phyloP scores from a whole-genome alignment of 176 grass and related monocot species.

The Avena atlantica region DNA sequence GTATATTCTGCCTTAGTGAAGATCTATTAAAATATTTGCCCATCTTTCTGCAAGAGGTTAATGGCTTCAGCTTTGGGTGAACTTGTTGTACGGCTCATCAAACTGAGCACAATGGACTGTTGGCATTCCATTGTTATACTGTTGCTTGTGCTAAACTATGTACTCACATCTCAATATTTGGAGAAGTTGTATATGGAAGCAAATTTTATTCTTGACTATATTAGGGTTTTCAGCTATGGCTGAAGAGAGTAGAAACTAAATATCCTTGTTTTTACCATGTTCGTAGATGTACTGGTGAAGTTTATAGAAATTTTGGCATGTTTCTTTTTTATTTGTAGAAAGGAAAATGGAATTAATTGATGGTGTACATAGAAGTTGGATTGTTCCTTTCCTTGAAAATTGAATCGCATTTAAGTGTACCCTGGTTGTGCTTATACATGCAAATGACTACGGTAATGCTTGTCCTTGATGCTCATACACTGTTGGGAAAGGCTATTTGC shows the following conservation, averaged over 20 bases:
- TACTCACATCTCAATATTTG: background rate
- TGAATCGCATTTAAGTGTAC: conserved; percentile 1
- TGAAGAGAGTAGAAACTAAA: background rate
- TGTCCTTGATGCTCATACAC: background rate
- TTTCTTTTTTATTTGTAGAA: background rate
- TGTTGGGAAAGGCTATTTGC: background rate
- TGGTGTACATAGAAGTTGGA: background rate
- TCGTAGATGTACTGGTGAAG: background rate
- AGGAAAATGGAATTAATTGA: background rate
- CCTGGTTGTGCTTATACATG: conserved; percentile 15
- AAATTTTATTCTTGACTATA: conserved; percentile 25
- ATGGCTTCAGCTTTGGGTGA: conserved; percentile 21
- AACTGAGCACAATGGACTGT: background rate
- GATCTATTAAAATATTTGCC: conserved; percentile 10
- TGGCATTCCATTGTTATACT: conserved; percentile 20
- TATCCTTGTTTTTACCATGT: conserved; percentile 15
- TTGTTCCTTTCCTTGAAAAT: conserved; percentile 8
- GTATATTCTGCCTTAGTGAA: conserved; percentile 1
- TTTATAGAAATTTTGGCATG: conserved; percentile 2
- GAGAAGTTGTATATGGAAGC: background rate
- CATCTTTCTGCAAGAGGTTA: background rate
- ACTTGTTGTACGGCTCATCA: conserved; percentile 23
- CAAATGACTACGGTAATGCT: conserved; percentile 10
- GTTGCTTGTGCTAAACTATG: conserved; percentile 20
- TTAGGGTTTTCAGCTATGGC: background rate